These are phyloP conservation scores for Teunomyces gatunensis DNA, from an alignment of 805 yeast species.

Conservation along the genomic window DNA sequence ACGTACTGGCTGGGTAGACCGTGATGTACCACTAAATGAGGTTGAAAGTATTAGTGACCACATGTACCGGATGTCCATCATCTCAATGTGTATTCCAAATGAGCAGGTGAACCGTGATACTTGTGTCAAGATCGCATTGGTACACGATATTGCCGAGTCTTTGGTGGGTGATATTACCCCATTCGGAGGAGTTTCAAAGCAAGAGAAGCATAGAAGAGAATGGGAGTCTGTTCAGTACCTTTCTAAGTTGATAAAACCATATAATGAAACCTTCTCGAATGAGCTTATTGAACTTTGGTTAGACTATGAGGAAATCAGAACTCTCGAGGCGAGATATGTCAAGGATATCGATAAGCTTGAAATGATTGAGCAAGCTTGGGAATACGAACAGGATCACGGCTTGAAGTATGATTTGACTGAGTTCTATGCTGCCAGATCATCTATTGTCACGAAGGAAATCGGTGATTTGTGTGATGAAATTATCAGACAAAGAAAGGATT, in stretches of 20 bases:
- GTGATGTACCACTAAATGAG: slow-evolving; percentile 43
- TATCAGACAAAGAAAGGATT: slow-evolving; percentile 16
- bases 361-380: slow-evolving; percentile 76
- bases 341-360: slow-evolving; percentile 94
- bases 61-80: slow-evolving; percentile 90
- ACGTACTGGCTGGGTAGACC: slow-evolving; percentile 94
- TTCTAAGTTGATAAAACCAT: slow-evolving; percentile 57
- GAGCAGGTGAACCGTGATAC: slow-evolving; percentile 56
- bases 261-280: slow-evolving; percentile 57
- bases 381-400: slow-evolving; percentile 70
- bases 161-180: slow-evolving; percentile 93
- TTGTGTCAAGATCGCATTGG: slow-evolving; percentile 81
- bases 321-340: slow-evolving; percentile 82
- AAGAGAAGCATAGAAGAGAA: slow-evolving; percentile 84
- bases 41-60: slow-evolving; percentile 87
- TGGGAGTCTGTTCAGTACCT: slow-evolving; percentile 67
- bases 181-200: slow-evolving; percentile 64
- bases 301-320: slow-evolving; percentile 83
- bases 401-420: slow-evolving; percentile 60
- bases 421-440: slow-evolving; percentile 59
- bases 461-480: slow-evolving; percentile 60
- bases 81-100: slow-evolving; percentile 65
- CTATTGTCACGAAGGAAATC: slow-evolving; percentile 72
- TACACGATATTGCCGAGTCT: slow-evolving; percentile 93
- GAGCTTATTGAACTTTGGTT: slow-evolving; percentile 75